Base-by-base conservation (phyloP, 2,329 filamentous ascomycete genomes). In the Verticillium longisporum region DNA sequence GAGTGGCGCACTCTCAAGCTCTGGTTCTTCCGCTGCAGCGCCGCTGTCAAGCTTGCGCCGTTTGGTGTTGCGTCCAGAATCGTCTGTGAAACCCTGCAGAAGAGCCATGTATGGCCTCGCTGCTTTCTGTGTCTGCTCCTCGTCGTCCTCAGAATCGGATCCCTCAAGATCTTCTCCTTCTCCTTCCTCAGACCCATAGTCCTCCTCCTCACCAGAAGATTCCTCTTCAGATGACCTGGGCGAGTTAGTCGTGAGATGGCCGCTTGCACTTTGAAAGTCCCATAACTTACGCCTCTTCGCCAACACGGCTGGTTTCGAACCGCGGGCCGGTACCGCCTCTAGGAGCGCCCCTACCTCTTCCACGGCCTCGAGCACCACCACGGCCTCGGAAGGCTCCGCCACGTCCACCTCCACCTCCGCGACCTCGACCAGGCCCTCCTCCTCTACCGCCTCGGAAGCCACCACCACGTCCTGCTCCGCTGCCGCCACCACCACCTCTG, bases 71-170 rank as follows among this genome's bases (percentile, higher is more conserved):
- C 78, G 80, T 3, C 70, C 73, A 26, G 73, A 68, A 3, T 77
- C 74, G 32, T 81, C 78, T 2, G 78, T 75, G 57, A 88, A 74
- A 62, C 82, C 86, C 67, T 86, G 80, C 67, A 88, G 75, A 6
- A 88, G 75, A 7, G 82, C 76, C 73, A 81, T 75, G 65, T 88
- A 88, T 3, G 86, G 80, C 34, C 78, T 77, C 32, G 76, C 73
- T 32, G 74, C 59, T 10, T 76, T 67, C 5, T 70, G 54, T 53
- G 70, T 64, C n/a, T 73, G 58, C 5, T 62, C 68, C 31, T 68
- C 68, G 60, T 77, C 75, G 45, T 74, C 72, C 21, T 80, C 77
- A 56, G 80, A 80, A 45, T 74, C 75, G 21, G 76, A 75, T 62
- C 73, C 76, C 26, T 79, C 78, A 1, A 78, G 73, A 55, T 79